These are phyloP conservation scores for Microcos paniculata DNA, from an alignment of 345 rosid species.

Conservation along the genomic window DNA sequence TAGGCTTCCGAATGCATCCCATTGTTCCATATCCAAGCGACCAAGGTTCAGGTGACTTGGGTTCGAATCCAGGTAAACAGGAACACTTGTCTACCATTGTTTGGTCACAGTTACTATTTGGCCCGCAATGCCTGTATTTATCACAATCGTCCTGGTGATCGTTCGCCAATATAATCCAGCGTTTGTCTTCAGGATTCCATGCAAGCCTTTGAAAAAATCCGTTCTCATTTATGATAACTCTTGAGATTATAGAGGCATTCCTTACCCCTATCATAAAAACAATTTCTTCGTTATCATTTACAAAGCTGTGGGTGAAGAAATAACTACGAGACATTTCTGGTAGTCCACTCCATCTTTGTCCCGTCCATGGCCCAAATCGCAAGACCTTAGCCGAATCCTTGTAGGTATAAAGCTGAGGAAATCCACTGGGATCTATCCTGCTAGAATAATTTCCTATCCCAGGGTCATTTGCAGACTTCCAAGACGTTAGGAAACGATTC, in stretches of 20 bases:
- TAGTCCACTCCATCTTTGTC: constrained; percentile 62
- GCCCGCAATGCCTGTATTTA: constrained; percentile 51
- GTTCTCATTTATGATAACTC: constrained; percentile 45
- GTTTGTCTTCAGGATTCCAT: constrained; percentile 43
- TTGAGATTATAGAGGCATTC: constrained; percentile 34
- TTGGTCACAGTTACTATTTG: constrained; percentile 43
- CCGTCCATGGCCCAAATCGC: constrained; percentile 66
- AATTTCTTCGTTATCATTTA: constrained; percentile 32
- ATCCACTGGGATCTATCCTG: constrained; percentile 43
- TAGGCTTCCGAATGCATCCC: constrained; percentile 47
- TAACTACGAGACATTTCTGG: constrained; percentile 44
- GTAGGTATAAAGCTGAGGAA: constrained; percentile 45
- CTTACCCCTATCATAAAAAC: constrained; percentile 21
- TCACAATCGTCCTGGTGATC: constrained; percentile 73
- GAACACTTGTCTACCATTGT: constrained; percentile 27
- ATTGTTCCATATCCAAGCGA: constrained; percentile 41
- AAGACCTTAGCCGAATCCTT: constrained; percentile 31
- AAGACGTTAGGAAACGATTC: constrained; percentile 39
- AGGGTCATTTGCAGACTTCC: constrained; percentile 54
- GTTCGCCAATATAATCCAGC: constrained; percentile 42
- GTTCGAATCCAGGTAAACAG: constrained; percentile 69
- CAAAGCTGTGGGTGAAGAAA: constrained; percentile 28
- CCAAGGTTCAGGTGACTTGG: constrained; percentile 47
- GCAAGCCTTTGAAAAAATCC: constrained; percentile 40
- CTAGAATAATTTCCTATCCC: constrained; percentile 39